Conservation (phyloP, 2,329 filamentous ascomycete genomes). For the Calonectria pseudoreteaudii region DNA sequence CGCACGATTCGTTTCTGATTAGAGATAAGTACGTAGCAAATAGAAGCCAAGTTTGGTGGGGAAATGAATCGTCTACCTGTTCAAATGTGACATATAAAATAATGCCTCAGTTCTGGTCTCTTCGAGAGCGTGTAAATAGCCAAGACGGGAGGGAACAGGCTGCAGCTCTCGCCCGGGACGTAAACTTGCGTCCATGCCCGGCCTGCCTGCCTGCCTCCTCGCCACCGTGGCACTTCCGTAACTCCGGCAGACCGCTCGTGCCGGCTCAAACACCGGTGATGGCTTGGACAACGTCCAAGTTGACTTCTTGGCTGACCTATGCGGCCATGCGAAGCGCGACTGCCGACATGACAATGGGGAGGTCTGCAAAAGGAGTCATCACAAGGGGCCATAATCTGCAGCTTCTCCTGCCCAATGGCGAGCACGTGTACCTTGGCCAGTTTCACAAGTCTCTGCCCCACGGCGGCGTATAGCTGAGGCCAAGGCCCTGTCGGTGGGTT, state of each 20-base stretch:
- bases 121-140: neutral
- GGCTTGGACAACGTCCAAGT: conserved; percentile 8
- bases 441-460: conserved; percentile 34
- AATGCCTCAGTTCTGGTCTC: neutral
- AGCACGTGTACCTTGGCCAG: conserved; percentile 29
- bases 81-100: neutral
- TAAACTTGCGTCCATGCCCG: neutral
- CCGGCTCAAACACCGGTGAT: neutral
- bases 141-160: neutral
- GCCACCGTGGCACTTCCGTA: conserved; percentile 5
- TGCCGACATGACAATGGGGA: conserved; percentile 35
- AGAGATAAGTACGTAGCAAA: neutral
- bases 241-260: neutral
- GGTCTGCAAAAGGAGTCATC: conserved; percentile 38
- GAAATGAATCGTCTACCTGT: neutral
- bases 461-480: conserved; percentile 32
- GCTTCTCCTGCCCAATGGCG: conserved; percentile 31
- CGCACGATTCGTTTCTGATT: neutral
- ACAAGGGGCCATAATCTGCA: conserved; percentile 34
- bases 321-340: conserved; percentile 6
- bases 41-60: neutral
- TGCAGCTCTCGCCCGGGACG: neutral
- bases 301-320: conserved; percentile 27
- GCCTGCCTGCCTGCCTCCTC: neutral
- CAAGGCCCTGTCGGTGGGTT: conserved; percentile 30